Percentiles rank a stretch among this genome's conserved stretches.
These are phyloP conservation scores for Carex sylvatica DNA, from an alignment of 202 grass and related monocot species.

Conservation along the genomic window DNA sequence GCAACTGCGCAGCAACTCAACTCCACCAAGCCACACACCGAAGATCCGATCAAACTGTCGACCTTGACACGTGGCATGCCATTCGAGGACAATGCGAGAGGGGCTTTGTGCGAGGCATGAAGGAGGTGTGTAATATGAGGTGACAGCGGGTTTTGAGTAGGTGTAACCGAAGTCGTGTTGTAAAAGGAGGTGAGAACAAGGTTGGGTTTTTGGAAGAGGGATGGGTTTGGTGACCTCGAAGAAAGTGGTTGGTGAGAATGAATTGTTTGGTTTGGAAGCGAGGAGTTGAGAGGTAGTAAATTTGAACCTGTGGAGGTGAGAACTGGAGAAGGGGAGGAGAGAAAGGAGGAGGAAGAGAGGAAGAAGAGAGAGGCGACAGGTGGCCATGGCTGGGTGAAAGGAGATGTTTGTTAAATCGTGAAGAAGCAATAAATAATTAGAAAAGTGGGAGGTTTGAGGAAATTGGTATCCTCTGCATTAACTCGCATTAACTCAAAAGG, in stretches of 20 bases:
- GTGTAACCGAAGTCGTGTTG: slow-evolving; percentile 72
- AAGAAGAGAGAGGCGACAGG: neutral
- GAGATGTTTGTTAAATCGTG: neutral
- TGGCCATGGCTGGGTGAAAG: slow-evolving; percentile 8
- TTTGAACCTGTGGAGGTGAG: slow-evolving; percentile 32
- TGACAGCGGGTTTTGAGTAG: slow-evolving; percentile 47
- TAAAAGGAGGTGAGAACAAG: slow-evolving; percentile 66
- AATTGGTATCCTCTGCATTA: no score
- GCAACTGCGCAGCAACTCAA: slow-evolving; percentile 70
- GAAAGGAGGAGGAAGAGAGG: slow-evolving; percentile 22
- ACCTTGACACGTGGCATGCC: slow-evolving; percentile 52
- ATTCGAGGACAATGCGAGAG: slow-evolving; percentile 55
- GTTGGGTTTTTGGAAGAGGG: slow-evolving; percentile 31
- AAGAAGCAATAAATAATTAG: neutral
- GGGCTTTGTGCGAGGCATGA: slow-evolving; percentile 29
- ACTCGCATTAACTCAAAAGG: no score
- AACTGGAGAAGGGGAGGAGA: slow-evolving; percentile 17
- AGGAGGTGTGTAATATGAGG: slow-evolving; percentile 56
- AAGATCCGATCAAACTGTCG: slow-evolving; percentile 72
- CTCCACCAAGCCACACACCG: slow-evolving; percentile 82
- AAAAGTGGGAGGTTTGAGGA: neutral
- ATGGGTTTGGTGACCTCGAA: slow-evolving; percentile 85
- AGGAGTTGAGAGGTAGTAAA: slow-evolving; percentile 23
- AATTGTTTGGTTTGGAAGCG: slow-evolving; percentile 22
- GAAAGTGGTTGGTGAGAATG: slow-evolving; percentile 37